A percentile compares a stretch with the other conserved stretches of the same genome.
These are phyloP conservation scores for Neurospora sp. DNA, from an alignment of 495 filamentous ascomycete genomes.

Conservation along the genomic window DNA sequence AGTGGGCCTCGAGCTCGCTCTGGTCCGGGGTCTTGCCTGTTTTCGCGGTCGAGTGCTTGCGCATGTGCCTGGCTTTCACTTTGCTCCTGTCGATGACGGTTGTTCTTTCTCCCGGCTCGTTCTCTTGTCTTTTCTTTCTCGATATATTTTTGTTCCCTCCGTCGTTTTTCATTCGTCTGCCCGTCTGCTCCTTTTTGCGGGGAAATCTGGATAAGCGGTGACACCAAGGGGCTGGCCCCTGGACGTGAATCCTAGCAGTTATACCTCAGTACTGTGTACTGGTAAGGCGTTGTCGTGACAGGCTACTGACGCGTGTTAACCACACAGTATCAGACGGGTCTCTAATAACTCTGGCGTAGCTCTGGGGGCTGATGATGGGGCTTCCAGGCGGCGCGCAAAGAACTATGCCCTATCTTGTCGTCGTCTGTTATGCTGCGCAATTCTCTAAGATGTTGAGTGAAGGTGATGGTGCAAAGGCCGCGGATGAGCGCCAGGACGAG, in stretches of 20 bases:
- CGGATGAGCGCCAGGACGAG: neutral
- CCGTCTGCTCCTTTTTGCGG: slow-evolving; percentile 3
- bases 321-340: too few species aligned
- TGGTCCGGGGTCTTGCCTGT: slow-evolving; percentile 9
- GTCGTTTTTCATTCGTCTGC: neutral
- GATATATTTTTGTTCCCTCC: neutral
- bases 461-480: neutral
- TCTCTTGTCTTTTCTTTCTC: neutral
- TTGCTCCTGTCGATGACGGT: neutral
- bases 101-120: neutral
- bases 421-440: neutral
- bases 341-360: neutral
- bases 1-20: slow-evolving; percentile 11
- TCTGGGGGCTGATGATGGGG: neutral
- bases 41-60: neutral
- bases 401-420: neutral
- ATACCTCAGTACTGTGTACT: neutral
- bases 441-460: neutral
- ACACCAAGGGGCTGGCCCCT: neutral
- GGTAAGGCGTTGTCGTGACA: neutral
- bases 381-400: neutral
- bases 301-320: neutral
- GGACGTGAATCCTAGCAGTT: neutral
- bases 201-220: slow-evolving; percentile 6
- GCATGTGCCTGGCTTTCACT: neutral